Evolutionary conservation across 306 rosid genomes (phyloP), one percentile per base, ranked within the genome.

Genomic region (Lotus japonicus): DNA sequence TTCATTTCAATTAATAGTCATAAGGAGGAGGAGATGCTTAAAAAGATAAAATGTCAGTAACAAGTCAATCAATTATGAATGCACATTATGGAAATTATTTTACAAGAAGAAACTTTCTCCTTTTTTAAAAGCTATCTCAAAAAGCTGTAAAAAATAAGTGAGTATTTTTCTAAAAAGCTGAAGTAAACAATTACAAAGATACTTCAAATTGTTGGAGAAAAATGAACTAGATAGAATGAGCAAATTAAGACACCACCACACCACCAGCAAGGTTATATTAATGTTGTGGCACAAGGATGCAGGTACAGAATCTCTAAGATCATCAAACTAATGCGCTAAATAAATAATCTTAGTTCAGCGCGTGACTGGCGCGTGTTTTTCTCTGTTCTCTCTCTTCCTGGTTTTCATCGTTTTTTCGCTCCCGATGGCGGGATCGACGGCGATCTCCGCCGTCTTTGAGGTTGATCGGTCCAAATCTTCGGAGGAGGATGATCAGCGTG

Each of bases 221-320:
- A n/a, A n/a, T n/a, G n/a, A n/a, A n/a, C n/a, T n/a, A 33, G 60
- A 50, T 54, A 0, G 33, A 49, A 44, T 51, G 54, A 11, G 21
- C 14, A 54, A 73, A 58, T 28, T 49, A 65, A 74, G 59, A 44
- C 35, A 58, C 71, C 33, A 41, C 71, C 33, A 48, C n/a, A n/a
- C n/a, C n/a, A n/a, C n/a, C n/a, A n/a, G 71, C 58, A 68, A 57
- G 36, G 21, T 66, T 43, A 43, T 1, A 15, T 36, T 15, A 64
- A 75, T 14, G 38, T 18, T n/a, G 28, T 26, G 52, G 17, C 57
- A 60, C 62, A 60, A 21, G 64, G 62, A 33, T 19, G 10, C 35
- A 10, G 5, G 41, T 3, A 6, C n/a, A 54, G 39, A 62, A 26
- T 33, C 2, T 21, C 18, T 68, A 68, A 11, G 23, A 13, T 31